phyloP scores from a whole-genome alignment of 139 green algal species.

The Coelastrella sp. region DNA sequence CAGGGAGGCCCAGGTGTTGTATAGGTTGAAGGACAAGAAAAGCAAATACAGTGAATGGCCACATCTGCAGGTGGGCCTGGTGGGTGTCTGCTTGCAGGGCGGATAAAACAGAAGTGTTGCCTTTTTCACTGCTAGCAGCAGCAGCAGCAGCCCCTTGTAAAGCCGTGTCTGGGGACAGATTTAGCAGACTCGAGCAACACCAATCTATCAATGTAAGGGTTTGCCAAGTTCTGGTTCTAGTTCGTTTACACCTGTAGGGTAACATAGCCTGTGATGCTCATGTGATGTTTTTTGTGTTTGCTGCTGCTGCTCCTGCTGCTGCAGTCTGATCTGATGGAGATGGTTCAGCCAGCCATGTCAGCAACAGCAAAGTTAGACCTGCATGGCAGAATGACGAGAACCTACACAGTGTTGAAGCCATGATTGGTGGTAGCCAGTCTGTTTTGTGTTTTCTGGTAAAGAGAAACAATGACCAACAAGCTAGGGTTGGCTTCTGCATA shows the following conservation, averaged over 20 bases:
- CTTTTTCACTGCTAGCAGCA: no score
- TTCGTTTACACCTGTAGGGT: no score
- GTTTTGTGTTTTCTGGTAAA: not conserved
- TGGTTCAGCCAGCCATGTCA: slow-evolving; percentile 52
- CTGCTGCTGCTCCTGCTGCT: not conserved
- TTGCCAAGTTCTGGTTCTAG: no score
- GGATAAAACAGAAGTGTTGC: no score
- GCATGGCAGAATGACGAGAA: slow-evolving; percentile 70
- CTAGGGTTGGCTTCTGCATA: no score
- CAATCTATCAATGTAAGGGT: no score
- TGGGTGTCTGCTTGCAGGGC: slow-evolving; percentile 19
- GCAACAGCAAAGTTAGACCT: slow-evolving; percentile 57
- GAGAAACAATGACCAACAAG: no score
- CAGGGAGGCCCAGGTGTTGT: slow-evolving; percentile 66
- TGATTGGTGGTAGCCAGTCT: slow-evolving; percentile 31
- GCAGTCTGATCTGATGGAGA: slow-evolving; percentile 62
- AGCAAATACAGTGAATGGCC: slow-evolving; percentile 55
- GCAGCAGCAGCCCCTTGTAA: no score
- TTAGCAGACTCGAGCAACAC: no score
- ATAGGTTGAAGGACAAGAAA: slow-evolving; percentile 49
- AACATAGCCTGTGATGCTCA: no score
- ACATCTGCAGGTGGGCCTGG: slow-evolving; percentile 50
- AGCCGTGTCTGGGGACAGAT: no score
- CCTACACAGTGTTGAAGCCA: slow-evolving; percentile 77
- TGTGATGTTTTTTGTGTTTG: not conserved